A percentile compares a stretch with the other conserved stretches of the same genome.
phyloP scores from a whole-genome alignment of 805 yeast species.

The Soucietia sequanensis region DNA sequence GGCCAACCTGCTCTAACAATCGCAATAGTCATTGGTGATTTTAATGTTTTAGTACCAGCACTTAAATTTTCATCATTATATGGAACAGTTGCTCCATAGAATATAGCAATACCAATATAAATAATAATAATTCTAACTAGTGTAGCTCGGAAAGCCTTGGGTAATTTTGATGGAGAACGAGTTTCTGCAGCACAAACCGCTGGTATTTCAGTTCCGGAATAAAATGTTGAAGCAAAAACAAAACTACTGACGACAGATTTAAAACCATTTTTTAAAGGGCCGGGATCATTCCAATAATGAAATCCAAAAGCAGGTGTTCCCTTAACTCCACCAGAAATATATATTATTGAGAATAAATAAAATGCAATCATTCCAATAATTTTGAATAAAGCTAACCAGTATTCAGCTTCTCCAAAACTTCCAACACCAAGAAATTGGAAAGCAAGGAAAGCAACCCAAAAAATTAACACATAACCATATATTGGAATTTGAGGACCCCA shows the following conservation, averaged over 20 bases:
- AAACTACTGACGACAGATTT: slow-evolving; percentile 57
- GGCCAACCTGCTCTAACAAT: slow-evolving; percentile 41
- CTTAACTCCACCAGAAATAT: slow-evolving; percentile 44
- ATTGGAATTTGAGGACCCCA: slow-evolving; percentile 54
- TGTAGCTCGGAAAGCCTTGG: slow-evolving; percentile 28
- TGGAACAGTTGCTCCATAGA: slow-evolving; percentile 43
- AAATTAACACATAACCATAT: slow-evolving; percentile 53
- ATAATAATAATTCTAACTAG: slow-evolving; percentile 32
- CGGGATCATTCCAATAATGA: slow-evolving; percentile 44
- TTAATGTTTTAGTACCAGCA: slow-evolving; percentile 39
- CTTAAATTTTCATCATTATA: slow-evolving; percentile 42
- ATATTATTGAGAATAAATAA: slow-evolving; percentile 49
- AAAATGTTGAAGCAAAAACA: slow-evolving; percentile 58
- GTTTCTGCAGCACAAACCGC: slow-evolving; percentile 35
- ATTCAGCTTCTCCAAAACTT: slow-evolving; percentile 59
- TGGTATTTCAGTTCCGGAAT: slow-evolving; percentile 48
- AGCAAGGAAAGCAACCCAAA: slow-evolving; percentile 50
- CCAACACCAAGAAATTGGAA: slow-evolving; percentile 51
- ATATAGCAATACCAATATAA: slow-evolving; percentile 35
- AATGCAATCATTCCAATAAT: slow-evolving; percentile 50
- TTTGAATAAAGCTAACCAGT: slow-evolving; percentile 37
- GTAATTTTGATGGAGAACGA: slow-evolving; percentile 30
- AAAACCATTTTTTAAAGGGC: slow-evolving; percentile 46
- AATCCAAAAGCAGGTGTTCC: slow-evolving; percentile 39
- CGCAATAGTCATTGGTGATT: slow-evolving; percentile 44